Conservation (phyloP, 345 rosid species). For the Geranium brycei region DNA sequence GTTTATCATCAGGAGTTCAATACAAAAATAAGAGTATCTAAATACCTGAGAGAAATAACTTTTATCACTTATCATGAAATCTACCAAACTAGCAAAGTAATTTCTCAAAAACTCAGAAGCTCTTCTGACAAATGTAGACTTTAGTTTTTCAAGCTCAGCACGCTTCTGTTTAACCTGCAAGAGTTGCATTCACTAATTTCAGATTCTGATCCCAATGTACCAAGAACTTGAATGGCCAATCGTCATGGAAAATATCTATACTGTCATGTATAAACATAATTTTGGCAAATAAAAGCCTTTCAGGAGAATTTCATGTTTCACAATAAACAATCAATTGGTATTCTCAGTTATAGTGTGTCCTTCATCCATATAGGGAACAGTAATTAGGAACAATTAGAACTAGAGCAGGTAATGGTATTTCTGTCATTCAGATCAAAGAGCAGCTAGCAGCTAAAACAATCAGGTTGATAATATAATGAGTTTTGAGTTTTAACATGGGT, state of each 20-base stretch:
- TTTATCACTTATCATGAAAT: constrained; percentile 97
- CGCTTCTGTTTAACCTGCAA: constrained; percentile 78
- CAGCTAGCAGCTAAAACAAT: no score
- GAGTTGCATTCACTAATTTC: constrained; percentile 1
- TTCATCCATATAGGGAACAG: no score
- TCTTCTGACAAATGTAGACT: constrained; percentile 69
- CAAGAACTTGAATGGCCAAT: background rate
- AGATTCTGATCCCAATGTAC: background rate
- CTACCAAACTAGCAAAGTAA: constrained; percentile 96
- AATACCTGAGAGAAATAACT: constrained; percentile 96
- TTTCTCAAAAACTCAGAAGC: constrained; percentile 94
- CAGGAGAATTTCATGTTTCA: no score
- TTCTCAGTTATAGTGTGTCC: no score
- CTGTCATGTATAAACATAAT: no score
- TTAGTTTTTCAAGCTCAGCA: constrained; percentile 69
- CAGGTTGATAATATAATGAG: no score
- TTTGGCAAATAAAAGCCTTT: no score
- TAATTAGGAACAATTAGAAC: no score
- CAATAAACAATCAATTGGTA: no score
- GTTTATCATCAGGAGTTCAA: background rate
- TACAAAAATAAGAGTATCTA: constrained; percentile 2
- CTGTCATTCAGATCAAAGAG: no score
- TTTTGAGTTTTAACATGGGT: no score
- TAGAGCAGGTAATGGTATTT: no score
- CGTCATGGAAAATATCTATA: background rate